Percentiles rank a stretch among this genome's conserved stretches.
These are phyloP conservation scores for Fraxinus quadrangulata DNA, from an alignment of 257 asterid genomes.

Conservation along the genomic window DNA sequence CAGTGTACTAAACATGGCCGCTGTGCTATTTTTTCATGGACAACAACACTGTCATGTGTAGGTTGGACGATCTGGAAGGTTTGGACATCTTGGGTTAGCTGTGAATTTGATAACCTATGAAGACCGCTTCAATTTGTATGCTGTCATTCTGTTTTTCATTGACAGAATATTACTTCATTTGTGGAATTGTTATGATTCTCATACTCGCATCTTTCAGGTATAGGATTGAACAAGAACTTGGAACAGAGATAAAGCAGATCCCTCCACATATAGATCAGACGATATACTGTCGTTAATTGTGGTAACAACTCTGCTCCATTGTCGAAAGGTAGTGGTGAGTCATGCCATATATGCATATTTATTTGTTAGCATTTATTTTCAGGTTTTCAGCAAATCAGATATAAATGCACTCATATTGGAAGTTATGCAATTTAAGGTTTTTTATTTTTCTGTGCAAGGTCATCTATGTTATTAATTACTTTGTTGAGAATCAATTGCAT, in stretches of 20 bases:
- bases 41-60: constrained; percentile 30
- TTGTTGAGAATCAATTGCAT: not conserved
- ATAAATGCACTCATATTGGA: not conserved
- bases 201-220: constrained; percentile 48
- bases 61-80: constrained; percentile 97
- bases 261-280: constrained; percentile 92
- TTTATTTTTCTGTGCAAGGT: not conserved
- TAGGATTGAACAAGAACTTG: constrained; percentile 90
- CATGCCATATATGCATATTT: not conserved
- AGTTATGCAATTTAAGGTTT: not conserved
- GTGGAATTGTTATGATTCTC: constrained; percentile 17
- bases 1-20: constrained; percentile 7
- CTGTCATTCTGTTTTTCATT: constrained; percentile 4
- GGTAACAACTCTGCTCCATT: constrained; percentile 23
- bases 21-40: constrained; percentile 5
- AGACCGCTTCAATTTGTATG: constrained; percentile 87
- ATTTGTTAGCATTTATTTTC: not conserved
- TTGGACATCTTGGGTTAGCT: constrained; percentile 92
- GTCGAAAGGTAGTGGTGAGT: constrained; percentile 38
- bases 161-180: not conserved
- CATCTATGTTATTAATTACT: not conserved
- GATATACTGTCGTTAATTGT: constrained; percentile 64
- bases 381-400: not conserved
- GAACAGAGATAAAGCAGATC: constrained; percentile 88
- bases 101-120: constrained; percentile 85